A percentile compares a stretch with the other conserved stretches of the same genome.
phyloP scores from a whole-genome alignment of 1,284 basidiomycete genomes.

The Moesziomyces antarcticus region DNA sequence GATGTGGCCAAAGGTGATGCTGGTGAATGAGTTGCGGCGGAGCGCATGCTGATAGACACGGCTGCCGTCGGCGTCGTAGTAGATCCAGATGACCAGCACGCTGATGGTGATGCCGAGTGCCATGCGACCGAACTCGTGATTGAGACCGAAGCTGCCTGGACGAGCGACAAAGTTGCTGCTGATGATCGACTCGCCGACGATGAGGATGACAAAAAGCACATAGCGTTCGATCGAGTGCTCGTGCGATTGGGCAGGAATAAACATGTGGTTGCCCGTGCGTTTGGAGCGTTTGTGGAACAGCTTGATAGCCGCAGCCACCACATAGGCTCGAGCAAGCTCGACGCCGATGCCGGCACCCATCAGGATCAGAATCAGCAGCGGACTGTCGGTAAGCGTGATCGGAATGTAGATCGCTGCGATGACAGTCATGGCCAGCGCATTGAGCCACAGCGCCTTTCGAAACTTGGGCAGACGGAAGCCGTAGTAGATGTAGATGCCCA shows the following conservation, averaged over 20 bases:
- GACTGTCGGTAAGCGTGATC: constrained; percentile 36
- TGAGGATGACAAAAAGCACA: constrained; percentile 61
- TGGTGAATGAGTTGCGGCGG: constrained; percentile 60
- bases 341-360: constrained; percentile 49
- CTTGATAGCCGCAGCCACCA: constrained; percentile 46
- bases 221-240: constrained; percentile 60
- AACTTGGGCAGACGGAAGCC: constrained; percentile 61
- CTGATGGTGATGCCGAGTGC: constrained; percentile 57
- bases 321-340: constrained; percentile 50
- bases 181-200: constrained; percentile 61
- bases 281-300: constrained; percentile 46
- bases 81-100: constrained; percentile 64
- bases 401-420: constrained; percentile 60
- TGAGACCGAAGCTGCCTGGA: constrained; percentile 36
- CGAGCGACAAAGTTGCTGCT: constrained; percentile 39
- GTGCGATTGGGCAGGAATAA: constrained; percentile 57
- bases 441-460: constrained; percentile 56
- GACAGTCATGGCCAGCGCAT: constrained; percentile 41
- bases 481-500: constrained; percentile 57
- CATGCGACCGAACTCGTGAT: constrained; percentile 51
- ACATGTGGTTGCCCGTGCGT: constrained; percentile 47
- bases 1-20: constrained; percentile 59
- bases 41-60: constrained; percentile 66
- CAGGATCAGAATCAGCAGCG: constrained; percentile 44
- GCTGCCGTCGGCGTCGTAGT: constrained; percentile 58